phyloP scores from a whole-genome alignment of 2,329 filamentous ascomycete species.

The Septoria linicola region DNA sequence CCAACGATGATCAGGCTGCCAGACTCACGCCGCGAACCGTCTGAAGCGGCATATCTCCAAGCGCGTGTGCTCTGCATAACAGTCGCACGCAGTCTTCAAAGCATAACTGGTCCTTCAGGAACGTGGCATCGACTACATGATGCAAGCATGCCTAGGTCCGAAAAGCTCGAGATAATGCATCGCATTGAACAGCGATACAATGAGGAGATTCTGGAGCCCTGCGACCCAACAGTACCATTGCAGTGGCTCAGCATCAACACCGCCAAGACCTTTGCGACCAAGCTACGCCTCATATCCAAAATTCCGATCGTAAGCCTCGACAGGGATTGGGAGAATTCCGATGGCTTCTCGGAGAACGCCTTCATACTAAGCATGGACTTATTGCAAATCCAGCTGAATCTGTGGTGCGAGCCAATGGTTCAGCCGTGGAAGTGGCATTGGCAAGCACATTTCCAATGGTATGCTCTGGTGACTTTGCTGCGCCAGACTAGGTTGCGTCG shows the following conservation, averaged over 20 bases:
- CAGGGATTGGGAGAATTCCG: constrained; percentile 23
- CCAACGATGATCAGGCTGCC: constrained; percentile 44
- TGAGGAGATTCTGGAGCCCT: constrained; percentile 28
- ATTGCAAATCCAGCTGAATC: constrained; percentile 29
- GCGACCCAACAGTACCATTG: constrained; percentile 31
- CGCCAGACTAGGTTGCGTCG: constrained; percentile 29
- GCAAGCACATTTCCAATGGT: constrained; percentile 33
- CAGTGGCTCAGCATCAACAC: constrained; percentile 31
- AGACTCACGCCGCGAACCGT: constrained; percentile 28
- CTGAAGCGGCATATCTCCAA: constrained; percentile 36
- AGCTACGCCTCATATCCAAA: constrained; percentile 29
- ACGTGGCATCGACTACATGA: constrained; percentile 29
- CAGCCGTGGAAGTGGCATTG: constrained; percentile 34
- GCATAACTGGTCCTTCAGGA: constrained; percentile 25
- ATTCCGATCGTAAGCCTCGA: constrained; percentile 27
- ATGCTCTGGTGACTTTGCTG: constrained; percentile 29
- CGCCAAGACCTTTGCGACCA: constrained; percentile 27
- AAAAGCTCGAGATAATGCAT: constrained; percentile 30
- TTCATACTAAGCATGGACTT: constrained; percentile 30
- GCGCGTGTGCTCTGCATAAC: constrained; percentile 25
- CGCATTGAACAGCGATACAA: constrained; percentile 27
- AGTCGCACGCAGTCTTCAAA: constrained; percentile 25
- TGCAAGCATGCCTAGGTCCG: constrained; percentile 23
- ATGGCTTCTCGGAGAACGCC: constrained; percentile 29
- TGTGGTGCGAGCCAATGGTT: constrained; percentile 30